Evolutionary conservation across 2,329 filamentous ascomycete species (phyloP).

Genomic region (Cercospora sp.): DNA sequence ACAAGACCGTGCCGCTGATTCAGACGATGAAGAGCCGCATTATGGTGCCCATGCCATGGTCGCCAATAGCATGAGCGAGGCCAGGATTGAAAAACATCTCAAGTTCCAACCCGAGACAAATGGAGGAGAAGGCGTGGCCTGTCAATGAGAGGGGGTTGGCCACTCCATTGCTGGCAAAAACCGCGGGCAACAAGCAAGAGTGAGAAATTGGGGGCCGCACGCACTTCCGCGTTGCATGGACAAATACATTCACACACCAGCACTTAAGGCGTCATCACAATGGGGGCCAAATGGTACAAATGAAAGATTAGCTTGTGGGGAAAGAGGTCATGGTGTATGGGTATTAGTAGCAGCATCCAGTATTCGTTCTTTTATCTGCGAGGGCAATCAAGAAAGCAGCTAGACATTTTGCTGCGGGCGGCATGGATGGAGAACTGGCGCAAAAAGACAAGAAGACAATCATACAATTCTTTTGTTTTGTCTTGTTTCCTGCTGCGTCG

Average conservation of each 20-base stretch:
- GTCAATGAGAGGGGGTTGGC: background rate
- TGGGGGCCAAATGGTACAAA: background rate
- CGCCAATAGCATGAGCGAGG: constrained; percentile 62
- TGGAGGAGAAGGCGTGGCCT: background rate
- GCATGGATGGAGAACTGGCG: background rate
- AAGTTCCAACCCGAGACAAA: background rate
- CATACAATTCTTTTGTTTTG: background rate
- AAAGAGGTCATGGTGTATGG: background rate
- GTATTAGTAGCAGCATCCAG: background rate
- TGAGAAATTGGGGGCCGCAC: background rate
- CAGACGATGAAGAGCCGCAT: constrained; percentile 95
- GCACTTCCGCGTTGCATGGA: background rate
- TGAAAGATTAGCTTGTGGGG: background rate
- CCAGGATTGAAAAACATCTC: background rate
- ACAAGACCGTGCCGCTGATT: constrained; percentile 97
- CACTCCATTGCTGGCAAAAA: background rate
- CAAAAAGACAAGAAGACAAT: background rate
- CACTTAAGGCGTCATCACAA: background rate
- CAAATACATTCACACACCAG: background rate
- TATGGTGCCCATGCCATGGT: constrained; percentile 94
- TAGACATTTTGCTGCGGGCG: background rate
- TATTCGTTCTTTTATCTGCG: background rate
- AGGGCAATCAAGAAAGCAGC: background rate
- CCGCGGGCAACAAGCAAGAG: background rate
- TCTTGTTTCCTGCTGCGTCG: background rate